Percentiles rank a stretch among this genome's conserved stretches.
Evolutionary conservation across 2,329 filamentous ascomycete genomes (phyloP).

Genomic region (Fusarium albidum): DNA sequence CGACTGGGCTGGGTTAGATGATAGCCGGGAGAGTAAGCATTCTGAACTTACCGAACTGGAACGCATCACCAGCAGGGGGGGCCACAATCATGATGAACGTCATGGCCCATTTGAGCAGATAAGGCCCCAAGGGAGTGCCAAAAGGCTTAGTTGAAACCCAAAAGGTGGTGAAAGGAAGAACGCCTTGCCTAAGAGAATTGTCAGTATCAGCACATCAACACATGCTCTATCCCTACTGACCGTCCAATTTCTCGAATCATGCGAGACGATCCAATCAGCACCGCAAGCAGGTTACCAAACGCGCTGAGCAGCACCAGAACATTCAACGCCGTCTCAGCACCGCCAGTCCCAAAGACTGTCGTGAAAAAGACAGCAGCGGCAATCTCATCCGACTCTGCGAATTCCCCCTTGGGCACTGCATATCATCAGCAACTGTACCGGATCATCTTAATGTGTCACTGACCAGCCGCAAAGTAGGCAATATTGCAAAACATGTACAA

Average conservation of each 20-base stretch:
- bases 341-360: constrained; percentile 61
- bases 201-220: background rate
- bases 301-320: constrained; percentile 64
- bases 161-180: constrained; percentile 66
- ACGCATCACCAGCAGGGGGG: constrained; percentile 69
- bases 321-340: constrained; percentile 62
- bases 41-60: constrained; percentile 60
- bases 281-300: constrained; percentile 66
- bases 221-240: constrained; percentile 26
- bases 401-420: constrained; percentile 61
- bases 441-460: background rate
- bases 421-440: background rate
- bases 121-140: constrained; percentile 68
- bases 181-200: constrained; percentile 57
- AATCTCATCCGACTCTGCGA: constrained; percentile 60
- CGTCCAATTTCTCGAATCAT: constrained; percentile 68
- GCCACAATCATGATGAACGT: constrained; percentile 68
- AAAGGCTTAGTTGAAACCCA: constrained; percentile 72
- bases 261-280: constrained; percentile 62
- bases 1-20: constrained; percentile 53
- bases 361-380: constrained; percentile 67
- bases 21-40: accelerated
- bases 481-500: constrained; percentile 68
- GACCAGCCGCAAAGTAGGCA: constrained; percentile 65
- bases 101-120: constrained; percentile 63